Percentiles rank a stretch among this genome's conserved stretches.
Conservation (phyloP, 257 asterid species). For the Leptodermis oblonga region DNA sequence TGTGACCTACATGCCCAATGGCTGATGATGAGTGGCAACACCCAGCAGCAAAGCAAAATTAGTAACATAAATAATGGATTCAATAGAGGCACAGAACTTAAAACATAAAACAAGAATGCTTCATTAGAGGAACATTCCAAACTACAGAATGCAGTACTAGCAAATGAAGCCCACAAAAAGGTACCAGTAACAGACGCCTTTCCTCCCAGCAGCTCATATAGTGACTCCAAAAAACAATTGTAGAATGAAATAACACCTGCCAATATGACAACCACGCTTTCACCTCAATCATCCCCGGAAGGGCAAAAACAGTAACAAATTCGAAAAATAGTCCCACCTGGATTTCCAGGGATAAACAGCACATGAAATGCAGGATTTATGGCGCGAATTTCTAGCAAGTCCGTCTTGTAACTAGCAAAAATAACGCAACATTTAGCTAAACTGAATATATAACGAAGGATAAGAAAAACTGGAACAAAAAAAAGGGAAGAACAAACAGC, state of each 20-base stretch:
- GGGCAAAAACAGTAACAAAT: not conserved
- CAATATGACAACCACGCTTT: slow-evolving; percentile 18
- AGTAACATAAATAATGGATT: not conserved
- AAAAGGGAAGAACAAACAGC: not conserved
- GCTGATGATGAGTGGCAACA: slow-evolving; percentile 36
- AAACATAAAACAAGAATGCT: not conserved
- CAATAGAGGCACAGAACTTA: not conserved
- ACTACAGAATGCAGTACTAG: not conserved
- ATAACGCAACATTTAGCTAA: not conserved
- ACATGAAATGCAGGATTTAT: slow-evolving; percentile 56
- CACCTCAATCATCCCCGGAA: slow-evolving; percentile 6
- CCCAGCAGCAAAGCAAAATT: slow-evolving; percentile 16
- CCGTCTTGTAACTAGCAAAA: slow-evolving; percentile 54
- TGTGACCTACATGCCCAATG: slow-evolving; percentile 66
- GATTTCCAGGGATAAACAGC: slow-evolving; percentile 88
- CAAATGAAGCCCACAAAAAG: slow-evolving; percentile 6
- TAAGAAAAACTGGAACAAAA: not conserved
- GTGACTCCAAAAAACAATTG: slow-evolving; percentile 62
- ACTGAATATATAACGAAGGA: not conserved
- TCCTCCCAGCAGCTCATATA: slow-evolving; percentile 65
- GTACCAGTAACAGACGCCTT: slow-evolving; percentile 76
- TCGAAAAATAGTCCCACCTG: slow-evolving; percentile 39
- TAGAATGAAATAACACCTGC: slow-evolving; percentile 83
- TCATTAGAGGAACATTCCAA: not conserved
- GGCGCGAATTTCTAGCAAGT: slow-evolving; percentile 66